Percentiles rank a stretch among this genome's conserved stretches.
Conservation (phyloP, 441 rosid species). For the Aquilaria agallochum region DNA sequence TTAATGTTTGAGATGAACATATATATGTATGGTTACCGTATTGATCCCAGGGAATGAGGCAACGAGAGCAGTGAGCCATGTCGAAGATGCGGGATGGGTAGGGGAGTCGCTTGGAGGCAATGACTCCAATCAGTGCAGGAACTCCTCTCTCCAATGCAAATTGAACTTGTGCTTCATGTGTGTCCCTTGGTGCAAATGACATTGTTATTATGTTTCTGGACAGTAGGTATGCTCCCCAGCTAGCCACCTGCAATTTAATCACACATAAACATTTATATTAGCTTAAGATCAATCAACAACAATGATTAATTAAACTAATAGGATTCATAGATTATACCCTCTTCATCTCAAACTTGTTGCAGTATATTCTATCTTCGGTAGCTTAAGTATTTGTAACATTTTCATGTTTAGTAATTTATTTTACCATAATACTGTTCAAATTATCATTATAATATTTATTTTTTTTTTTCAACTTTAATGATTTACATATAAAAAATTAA, state of each 20-base stretch:
- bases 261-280: too few species aligned
- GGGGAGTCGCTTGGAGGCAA: slow-evolving; percentile 85
- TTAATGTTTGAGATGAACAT: neutral
- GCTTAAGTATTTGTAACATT: too few species aligned
- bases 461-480: too few species aligned
- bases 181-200: slow-evolving; percentile 91
- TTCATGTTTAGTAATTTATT: too few species aligned
- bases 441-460: too few species aligned
- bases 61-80: slow-evolving; percentile 96
- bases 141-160: slow-evolving; percentile 92
- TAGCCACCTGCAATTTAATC: slow-evolving; percentile 55
- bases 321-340: too few species aligned
- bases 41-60: slow-evolving; percentile 84
- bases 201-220: slow-evolving; percentile 66
- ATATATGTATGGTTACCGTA: slow-evolving; percentile 24
- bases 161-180: slow-evolving; percentile 89
- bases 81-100: slow-evolving; percentile 83
- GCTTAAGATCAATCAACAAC: too few species aligned
- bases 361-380: too few species aligned
- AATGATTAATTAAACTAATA: too few species aligned
- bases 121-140: slow-evolving; percentile 77
- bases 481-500: too few species aligned
- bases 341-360: neutral
- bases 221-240: slow-evolving; percentile 89
- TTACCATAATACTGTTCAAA: too few species aligned